A percentile compares a stretch with the other conserved stretches of the same genome.
phyloP scores from a whole-genome alignment of 441 rosid genomes.

The Erodium trifolium region DNA sequence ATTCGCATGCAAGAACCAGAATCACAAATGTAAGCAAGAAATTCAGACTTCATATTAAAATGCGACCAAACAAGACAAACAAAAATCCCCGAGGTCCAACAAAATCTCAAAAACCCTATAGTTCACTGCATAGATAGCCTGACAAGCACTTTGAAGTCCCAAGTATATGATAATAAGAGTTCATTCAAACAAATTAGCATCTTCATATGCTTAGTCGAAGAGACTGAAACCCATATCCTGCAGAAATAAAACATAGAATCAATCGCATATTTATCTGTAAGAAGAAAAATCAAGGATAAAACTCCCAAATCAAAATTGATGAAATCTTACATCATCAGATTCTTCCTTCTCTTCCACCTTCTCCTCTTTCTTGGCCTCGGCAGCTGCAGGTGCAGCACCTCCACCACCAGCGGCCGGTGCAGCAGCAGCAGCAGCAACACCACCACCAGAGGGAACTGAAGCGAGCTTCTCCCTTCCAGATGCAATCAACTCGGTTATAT shows the following conservation, averaged over 20 bases:
- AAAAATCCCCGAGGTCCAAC: no score
- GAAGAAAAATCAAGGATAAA: neutral
- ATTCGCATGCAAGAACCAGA: no score
- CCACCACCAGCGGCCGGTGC: slow-evolving; percentile 31
- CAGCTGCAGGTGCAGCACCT: slow-evolving; percentile 41
- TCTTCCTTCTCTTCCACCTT: slow-evolving; percentile 66
- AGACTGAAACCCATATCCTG: slow-evolving; percentile 69
- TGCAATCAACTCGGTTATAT: slow-evolving; percentile 66
- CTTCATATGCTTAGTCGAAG: slow-evolving; percentile 31
- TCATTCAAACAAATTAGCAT: slow-evolving; percentile 6
- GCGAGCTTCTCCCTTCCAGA: slow-evolving; percentile 27
- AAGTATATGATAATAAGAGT: slow-evolving; percentile 17
- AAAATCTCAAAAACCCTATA: no score
- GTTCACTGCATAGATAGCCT: no score
- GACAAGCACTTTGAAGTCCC: neutral
- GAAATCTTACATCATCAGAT: slow-evolving; percentile 11
- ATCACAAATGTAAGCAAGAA: no score
- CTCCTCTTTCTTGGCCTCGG: slow-evolving; percentile 64
- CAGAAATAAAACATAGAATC: slow-evolving; percentile 8
- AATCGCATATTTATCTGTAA: neutral
- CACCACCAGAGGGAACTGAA: slow-evolving; percentile 63
- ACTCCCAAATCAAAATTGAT: no score
- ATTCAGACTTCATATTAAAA: no score
- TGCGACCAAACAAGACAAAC: no score
- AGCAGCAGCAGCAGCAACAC: slow-evolving; percentile 31